These are phyloP conservation scores for Metschnikowia cerradonensis DNA, from an alignment of 805 yeast species.

Conservation along the genomic window DNA sequence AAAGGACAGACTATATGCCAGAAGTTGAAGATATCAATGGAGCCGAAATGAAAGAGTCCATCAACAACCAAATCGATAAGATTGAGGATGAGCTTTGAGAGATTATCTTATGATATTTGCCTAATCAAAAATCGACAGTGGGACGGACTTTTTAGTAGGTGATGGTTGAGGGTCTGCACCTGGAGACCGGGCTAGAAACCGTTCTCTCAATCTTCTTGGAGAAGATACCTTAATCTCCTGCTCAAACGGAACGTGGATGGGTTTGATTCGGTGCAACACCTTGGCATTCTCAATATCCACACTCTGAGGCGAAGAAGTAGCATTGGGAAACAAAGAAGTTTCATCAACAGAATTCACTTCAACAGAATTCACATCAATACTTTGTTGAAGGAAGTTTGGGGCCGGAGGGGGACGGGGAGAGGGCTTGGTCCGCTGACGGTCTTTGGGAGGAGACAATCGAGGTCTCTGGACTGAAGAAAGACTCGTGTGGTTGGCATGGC, in stretches of 20 bases:
- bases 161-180: no score
- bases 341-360: neutral
- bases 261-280: slow-evolving; percentile 30
- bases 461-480: neutral
- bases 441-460: slow-evolving; percentile 1
- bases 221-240: slow-evolving; percentile 33
- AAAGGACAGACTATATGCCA: neutral
- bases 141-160: neutral
- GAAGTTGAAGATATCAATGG: slow-evolving; percentile 16
- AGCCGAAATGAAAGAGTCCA: slow-evolving; percentile 15
- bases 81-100: slow-evolving; percentile 15
- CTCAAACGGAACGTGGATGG: slow-evolving; percentile 33
- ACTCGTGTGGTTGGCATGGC: slow-evolving; percentile 5
- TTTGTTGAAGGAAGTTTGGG: slow-evolving; percentile 5
- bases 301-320: slow-evolving; percentile 9
- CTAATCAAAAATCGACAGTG: neutral
- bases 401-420: slow-evolving; percentile 9
- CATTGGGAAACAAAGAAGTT: neutral
- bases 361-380: no score
- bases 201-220: slow-evolving; percentile 24
- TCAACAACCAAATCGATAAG: slow-evolving; percentile 23
- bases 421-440: neutral
- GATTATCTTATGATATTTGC: no score
- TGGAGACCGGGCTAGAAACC: slow-evolving; percentile 12
- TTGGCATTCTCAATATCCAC: slow-evolving; percentile 31